These are phyloP conservation scores for Scedosporium apiospermum DNA, from an alignment of 2,329 filamentous ascomycete genomes.

Conservation along the genomic window DNA sequence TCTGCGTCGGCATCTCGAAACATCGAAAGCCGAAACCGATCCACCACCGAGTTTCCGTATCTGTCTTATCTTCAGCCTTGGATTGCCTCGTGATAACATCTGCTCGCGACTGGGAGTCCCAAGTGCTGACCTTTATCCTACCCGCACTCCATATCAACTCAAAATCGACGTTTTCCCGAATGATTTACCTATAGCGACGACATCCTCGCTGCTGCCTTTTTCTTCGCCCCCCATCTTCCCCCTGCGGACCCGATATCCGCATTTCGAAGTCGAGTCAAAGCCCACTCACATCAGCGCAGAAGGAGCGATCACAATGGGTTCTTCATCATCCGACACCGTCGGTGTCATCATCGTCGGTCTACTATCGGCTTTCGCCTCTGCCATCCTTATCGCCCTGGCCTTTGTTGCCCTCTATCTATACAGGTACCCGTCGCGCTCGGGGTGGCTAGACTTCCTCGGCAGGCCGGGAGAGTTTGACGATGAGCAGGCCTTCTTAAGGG, in stretches of 20 bases:
- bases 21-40: background rate
- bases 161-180: background rate
- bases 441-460: conserved; percentile 71
- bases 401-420: conserved; percentile 63
- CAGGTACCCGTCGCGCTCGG: conserved; percentile 7
- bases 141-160: background rate
- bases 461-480: conserved; percentile 95
- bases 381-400: conserved; percentile 59
- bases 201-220: background rate
- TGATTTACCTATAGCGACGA: background rate
- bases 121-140: background rate
- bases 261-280: background rate
- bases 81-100: background rate
- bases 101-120: background rate
- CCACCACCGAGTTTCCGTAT: background rate
- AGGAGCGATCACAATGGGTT: conserved; percentile 1
- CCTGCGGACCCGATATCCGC: background rate
- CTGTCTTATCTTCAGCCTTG: background rate
- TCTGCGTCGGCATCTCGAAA: background rate
- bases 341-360: conserved; percentile 64
- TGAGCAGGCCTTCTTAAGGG: conserved; percentile 85
- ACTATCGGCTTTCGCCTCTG: conserved; percentile 78
- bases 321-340: conserved; percentile 9
- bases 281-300: background rate
- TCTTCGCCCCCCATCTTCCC: background rate